phyloP scores from a whole-genome alignment of 2,329 filamentous ascomycete species.

The Paraphoma chrysanthemicola region DNA sequence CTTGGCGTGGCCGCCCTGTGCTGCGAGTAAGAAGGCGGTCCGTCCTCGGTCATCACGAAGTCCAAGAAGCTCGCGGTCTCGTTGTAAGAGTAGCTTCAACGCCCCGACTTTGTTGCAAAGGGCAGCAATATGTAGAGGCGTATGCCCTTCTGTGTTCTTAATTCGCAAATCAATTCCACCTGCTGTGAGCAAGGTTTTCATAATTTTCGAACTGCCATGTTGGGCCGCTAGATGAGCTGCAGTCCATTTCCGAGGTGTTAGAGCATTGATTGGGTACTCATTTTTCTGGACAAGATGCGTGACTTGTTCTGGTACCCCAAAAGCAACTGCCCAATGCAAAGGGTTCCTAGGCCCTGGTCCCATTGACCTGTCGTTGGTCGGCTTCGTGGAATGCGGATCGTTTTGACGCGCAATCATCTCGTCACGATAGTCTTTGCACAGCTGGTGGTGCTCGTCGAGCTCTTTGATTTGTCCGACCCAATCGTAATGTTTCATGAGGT shows the following conservation, averaged over 20 bases:
- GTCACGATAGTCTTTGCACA: slow-evolving; percentile 8
- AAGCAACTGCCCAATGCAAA: slow-evolving; percentile 24
- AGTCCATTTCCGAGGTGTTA: slow-evolving; percentile 22
- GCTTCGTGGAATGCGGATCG: neutral
- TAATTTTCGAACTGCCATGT: slow-evolving; percentile 17
- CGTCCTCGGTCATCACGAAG: slow-evolving; percentile 12
- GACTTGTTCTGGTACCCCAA: slow-evolving; percentile 16
- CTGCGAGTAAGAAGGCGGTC: slow-evolving; percentile 21
- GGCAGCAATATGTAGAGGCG: slow-evolving; percentile 22
- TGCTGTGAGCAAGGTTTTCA: slow-evolving; percentile 18
- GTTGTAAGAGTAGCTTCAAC: slow-evolving; percentile 15
- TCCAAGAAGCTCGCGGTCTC: slow-evolving; percentile 6
- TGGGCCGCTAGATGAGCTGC: slow-evolving; percentile 23
- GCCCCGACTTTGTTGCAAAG: slow-evolving; percentile 10
- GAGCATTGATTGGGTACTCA: slow-evolving; percentile 27
- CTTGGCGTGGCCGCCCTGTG: slow-evolving; percentile 14
- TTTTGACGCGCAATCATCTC: slow-evolving; percentile 14
- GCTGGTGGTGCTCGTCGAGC: slow-evolving; percentile 9
- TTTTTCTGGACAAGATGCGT: slow-evolving; percentile 15
- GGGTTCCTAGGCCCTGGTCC: slow-evolving; percentile 23
- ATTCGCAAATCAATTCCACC: slow-evolving; percentile 18
- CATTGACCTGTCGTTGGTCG: slow-evolving; percentile 7
- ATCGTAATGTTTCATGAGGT: slow-evolving; percentile 19
- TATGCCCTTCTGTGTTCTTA: slow-evolving; percentile 20
- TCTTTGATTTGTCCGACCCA: slow-evolving; percentile 23